A percentile compares a stretch with the other conserved stretches of the same genome.
Evolutionary conservation across 192 early-diverging fungal species (phyloP).

Genomic region (Linnemannia elongata): DNA sequence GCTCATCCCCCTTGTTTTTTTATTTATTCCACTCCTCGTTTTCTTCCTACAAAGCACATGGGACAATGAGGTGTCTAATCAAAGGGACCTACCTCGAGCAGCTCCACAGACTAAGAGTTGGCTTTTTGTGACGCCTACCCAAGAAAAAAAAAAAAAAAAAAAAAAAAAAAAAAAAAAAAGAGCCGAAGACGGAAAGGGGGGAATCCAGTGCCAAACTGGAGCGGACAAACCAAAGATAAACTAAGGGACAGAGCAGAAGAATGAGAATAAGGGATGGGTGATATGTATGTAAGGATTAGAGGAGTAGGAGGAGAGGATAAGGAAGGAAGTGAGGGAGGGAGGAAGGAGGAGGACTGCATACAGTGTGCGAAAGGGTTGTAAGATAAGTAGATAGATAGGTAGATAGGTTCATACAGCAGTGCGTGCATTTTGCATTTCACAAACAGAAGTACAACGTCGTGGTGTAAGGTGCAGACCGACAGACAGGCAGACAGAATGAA

Average conservation of each 20-base stretch:
- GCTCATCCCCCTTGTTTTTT: not conserved
- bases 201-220: conserved; percentile 3
- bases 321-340: not conserved
- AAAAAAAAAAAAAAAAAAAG: not conserved
- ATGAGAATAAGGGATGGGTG: not conserved
- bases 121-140: not conserved
- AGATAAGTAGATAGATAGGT: not conserved
- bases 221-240: not conserved
- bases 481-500: not conserved
- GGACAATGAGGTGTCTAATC: not conserved
- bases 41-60: not conserved
- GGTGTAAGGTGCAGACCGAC: not conserved
- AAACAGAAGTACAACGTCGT: not conserved
- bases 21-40: not conserved
- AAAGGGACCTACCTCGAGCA: not conserved
- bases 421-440: not conserved
- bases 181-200: not conserved
- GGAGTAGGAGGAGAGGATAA: not conserved
- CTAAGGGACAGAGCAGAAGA: not conserved
- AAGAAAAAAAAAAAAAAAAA: no score
- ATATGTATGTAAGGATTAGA: not conserved
- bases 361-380: not conserved
- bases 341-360: not conserved
- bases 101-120: not conserved
- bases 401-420: not conserved